Percentiles rank a stretch among this genome's conserved stretches.
Conservation (phyloP, 805 yeast species). For the Teunomyces cretensis region DNA sequence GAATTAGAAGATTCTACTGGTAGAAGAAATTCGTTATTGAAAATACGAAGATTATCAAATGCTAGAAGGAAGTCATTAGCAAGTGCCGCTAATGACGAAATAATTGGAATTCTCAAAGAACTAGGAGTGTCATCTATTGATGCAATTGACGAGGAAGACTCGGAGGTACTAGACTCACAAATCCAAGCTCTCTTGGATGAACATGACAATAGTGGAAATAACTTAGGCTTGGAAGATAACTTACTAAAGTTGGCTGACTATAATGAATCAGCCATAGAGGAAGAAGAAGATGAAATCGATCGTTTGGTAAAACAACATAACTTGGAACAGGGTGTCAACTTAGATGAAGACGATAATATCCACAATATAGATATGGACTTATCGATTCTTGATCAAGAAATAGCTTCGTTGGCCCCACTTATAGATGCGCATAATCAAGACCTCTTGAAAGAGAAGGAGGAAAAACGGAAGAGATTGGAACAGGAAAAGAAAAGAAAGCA, state of each 20-base stretch:
- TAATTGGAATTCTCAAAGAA: constrained; percentile 35
- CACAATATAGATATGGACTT: constrained; percentile 27
- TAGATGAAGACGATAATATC: constrained; percentile 18
- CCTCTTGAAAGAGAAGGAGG: constrained; percentile 21
- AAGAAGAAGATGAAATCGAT: constrained; percentile 40
- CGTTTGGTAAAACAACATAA: constrained; percentile 35
- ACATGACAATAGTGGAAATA: constrained; percentile 14
- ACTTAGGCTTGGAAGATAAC: constrained; percentile 15
- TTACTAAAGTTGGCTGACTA: constrained; percentile 15
- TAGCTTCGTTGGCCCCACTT: constrained; percentile 40
- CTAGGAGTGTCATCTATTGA: constrained; percentile 33
- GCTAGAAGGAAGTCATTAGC: constrained; percentile 40
- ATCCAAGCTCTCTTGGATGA: constrained; percentile 30
- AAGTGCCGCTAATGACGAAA: constrained; percentile 39
- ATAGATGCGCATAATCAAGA: constrained; percentile 37
- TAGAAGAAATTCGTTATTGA: constrained; percentile 14
- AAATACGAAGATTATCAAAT: constrained; percentile 32
- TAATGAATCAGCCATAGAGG: constrained; percentile 27
- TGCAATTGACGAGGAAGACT: constrained; percentile 28
- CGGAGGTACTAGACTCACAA: constrained; percentile 31
- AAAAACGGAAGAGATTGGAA: constrained; percentile 17
- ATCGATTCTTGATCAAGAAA: constrained; percentile 38
- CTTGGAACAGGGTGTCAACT: constrained; percentile 29
- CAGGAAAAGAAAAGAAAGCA: constrained; percentile 20
- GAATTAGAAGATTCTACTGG: background rate